Conservation (phyloP, 176 grass and related monocot genomes). For the Oryza meridionalis region DNA sequence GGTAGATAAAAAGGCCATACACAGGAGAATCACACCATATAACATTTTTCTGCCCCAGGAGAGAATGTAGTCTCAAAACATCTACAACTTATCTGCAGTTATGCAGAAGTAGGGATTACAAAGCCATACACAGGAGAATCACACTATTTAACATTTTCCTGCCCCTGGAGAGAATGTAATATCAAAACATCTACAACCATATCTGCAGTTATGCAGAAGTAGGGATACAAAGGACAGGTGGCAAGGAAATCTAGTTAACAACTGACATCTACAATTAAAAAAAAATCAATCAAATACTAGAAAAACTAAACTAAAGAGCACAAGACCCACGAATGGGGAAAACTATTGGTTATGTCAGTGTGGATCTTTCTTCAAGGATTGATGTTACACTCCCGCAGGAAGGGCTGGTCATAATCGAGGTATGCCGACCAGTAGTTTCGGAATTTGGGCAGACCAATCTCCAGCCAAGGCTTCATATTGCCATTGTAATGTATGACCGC, state of each 20-base stretch:
- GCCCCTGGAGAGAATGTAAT: slow-evolving; percentile 18
- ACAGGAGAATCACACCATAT: not conserved
- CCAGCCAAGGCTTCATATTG: slow-evolving; percentile 92
- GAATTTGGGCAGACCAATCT: slow-evolving; percentile 75
- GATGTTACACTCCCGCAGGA: slow-evolving; percentile 83
- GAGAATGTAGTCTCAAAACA: slow-evolving; percentile 15
- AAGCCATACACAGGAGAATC: not conserved
- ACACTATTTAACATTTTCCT: not conserved
- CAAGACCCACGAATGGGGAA: not conserved
- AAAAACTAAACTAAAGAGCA: slow-evolving; percentile 15
- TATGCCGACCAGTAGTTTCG: slow-evolving; percentile 80
- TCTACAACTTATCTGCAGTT: slow-evolving; percentile 31
- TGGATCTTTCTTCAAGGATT: slow-evolving; percentile 53
- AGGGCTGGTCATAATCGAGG: slow-evolving; percentile 70
- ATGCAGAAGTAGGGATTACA: not conserved
- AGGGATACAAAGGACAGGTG: not conserved
- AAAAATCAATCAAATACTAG: slow-evolving; percentile 31
- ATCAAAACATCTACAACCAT: slow-evolving; percentile 15
- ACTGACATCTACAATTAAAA: slow-evolving; percentile 3
- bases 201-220: slow-evolving; percentile 24
- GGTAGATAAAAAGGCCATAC: not conserved
- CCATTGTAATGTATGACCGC: slow-evolving; percentile 89
- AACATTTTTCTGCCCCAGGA: not conserved
- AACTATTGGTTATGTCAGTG: slow-evolving; percentile 36
- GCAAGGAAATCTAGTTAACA: not conserved